phyloP scores from a whole-genome alignment of 2,329 filamentous ascomycete species.

The Hirsutella minnesotensis region DNA sequence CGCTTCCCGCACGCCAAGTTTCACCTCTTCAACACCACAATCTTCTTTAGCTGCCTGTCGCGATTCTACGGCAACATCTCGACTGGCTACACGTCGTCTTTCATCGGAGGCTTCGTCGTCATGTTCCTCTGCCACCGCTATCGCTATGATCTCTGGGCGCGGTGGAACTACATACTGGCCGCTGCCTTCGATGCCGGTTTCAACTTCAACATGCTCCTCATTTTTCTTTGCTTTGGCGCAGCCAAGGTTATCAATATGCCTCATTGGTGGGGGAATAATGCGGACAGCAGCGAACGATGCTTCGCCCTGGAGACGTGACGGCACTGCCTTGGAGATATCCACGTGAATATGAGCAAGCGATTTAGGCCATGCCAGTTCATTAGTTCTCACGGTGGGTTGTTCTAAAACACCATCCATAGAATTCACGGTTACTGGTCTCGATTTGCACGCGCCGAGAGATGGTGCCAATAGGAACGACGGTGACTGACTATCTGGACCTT shows the following conservation, averaged over 20 bases:
- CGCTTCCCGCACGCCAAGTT: slow-evolving; percentile 40
- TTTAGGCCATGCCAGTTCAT: too few relatives aligned
- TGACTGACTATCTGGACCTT: too few relatives aligned
- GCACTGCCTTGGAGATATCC: too few relatives aligned
- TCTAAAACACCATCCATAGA: too few relatives aligned
- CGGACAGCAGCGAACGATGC: slow-evolving; percentile 41
- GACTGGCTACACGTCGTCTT: slow-evolving; percentile 43
- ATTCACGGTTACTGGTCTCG: too few relatives aligned
- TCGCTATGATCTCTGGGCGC: slow-evolving; percentile 43
- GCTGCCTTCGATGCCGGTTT: slow-evolving; percentile 52
- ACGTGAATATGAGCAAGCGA: too few relatives aligned
- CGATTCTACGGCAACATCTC: slow-evolving; percentile 50
- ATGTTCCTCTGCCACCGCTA: slow-evolving; percentile 48
- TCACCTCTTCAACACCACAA: slow-evolving; percentile 48
- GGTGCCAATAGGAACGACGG: too few relatives aligned
- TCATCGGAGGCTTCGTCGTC: slow-evolving; percentile 48
- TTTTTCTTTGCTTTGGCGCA: slow-evolving; percentile 48
- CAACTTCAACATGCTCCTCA: slow-evolving; percentile 48
- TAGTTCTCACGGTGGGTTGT: too few relatives aligned
- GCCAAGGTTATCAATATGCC: slow-evolving; percentile 46
- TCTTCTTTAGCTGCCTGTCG: slow-evolving; percentile 44
- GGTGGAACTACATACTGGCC: slow-evolving; percentile 49
- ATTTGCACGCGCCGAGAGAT: too few relatives aligned
- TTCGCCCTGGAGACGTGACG: slow-evolving; percentile 32
- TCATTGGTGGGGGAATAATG: slow-evolving; percentile 53